Evolutionary conservation across 495 filamentous ascomycete species (phyloP).

Genomic region (Xylaria venustula): DNA sequence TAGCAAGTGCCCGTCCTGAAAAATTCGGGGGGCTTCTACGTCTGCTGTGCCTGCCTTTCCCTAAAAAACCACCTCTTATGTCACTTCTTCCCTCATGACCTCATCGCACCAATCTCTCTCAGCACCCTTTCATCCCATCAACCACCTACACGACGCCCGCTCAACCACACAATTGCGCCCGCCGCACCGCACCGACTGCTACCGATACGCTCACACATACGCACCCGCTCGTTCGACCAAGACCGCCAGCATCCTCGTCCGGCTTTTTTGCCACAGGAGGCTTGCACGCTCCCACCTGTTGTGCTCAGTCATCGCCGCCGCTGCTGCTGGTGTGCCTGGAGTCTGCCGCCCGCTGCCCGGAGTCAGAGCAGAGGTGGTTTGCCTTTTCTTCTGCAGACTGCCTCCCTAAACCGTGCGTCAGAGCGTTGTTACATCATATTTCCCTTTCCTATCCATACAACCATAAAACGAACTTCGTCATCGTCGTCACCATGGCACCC

Average conservation of each 20-base stretch:
- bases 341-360: conserved; percentile 11
- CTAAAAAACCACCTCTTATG: conserved; percentile 39
- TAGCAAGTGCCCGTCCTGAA: conserved; percentile 15
- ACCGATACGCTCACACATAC: conserved; percentile 1
- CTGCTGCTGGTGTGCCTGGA: conserved; percentile 8
- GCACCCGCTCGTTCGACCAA: not conserved
- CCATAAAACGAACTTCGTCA: conserved; percentile 34
- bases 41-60: conserved; percentile 36
- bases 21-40: conserved; percentile 35
- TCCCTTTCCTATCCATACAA: conserved; percentile 20
- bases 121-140: conserved; percentile 25
- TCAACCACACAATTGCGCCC: conserved; percentile 1
- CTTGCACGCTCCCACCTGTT: conserved; percentile 1
- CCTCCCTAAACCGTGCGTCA: conserved; percentile 33
- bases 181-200: not conserved
- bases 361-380: conserved; percentile 24
- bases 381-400: conserved; percentile 30
- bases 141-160: conserved; percentile 19
- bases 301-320: not conserved
- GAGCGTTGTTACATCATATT: conserved; percentile 37
- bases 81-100: conserved; percentile 41
- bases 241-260: not conserved
- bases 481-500: conserved; percentile 34
- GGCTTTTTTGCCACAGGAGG: conserved; percentile 11
- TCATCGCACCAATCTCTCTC: conserved; percentile 35